Conservation (phyloP, 2,329 filamentous ascomycete species). For the Claviceps digitariae region DNA sequence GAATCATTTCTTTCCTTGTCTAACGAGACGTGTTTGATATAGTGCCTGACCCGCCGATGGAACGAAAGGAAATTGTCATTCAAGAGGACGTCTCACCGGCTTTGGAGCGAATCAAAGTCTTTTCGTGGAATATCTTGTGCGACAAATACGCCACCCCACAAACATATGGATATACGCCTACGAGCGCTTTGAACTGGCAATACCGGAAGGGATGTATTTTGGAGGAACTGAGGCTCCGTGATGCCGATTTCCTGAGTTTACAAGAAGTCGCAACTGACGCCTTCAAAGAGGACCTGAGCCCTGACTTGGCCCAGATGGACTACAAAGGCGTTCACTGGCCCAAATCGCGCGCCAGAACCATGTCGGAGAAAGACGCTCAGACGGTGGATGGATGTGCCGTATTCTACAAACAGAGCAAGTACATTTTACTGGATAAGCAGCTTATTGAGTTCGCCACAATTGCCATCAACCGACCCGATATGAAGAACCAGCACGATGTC, state of each 20-base stretch:
- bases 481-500: conserved; percentile 94
- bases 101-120: conserved; percentile 63
- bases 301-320: conserved; percentile 70
- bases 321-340: conserved; percentile 94
- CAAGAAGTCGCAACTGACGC: conserved; percentile 90
- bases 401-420: conserved; percentile 94
- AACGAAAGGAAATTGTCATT: conserved; percentile 68
- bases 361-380: conserved; percentile 78
- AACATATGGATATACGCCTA: conserved; percentile 83
- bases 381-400: conserved; percentile 93
- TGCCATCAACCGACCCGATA: conserved; percentile 88
- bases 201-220: conserved; percentile 73
- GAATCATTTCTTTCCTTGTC: not conserved
- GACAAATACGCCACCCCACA: conserved; percentile 79
- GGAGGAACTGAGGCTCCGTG: conserved; percentile 62
- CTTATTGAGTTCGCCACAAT: conserved; percentile 83
- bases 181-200: conserved; percentile 71
- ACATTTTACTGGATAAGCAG: conserved; percentile 85
- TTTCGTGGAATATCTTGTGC: conserved; percentile 94
- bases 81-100: conserved; percentile 47
- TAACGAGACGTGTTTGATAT: conserved; percentile 11
- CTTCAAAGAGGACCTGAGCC: conserved; percentile 81
- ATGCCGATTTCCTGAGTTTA: conserved; percentile 82
- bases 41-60: conserved; percentile 67
- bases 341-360: conserved; percentile 78